phyloP scores from a whole-genome alignment of 805 yeast species.

The Vanderwaltozyma verrucispora region DNA sequence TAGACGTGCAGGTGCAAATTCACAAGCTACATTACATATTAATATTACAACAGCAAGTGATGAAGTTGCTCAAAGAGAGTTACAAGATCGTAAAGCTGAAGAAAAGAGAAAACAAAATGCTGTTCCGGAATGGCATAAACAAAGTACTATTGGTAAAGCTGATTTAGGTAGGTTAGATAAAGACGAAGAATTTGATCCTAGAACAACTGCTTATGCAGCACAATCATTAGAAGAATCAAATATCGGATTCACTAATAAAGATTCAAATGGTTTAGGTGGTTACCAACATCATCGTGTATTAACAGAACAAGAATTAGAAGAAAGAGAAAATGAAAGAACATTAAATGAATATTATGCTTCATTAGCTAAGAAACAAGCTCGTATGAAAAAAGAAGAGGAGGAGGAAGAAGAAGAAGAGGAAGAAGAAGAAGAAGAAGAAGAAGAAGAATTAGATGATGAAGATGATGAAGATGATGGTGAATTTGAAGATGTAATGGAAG shows the following conservation, averaged over 20 bases:
- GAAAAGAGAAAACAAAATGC: conserved; percentile 83
- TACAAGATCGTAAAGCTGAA: conserved; percentile 53
- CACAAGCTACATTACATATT: conserved; percentile 83
- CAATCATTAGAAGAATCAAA: conserved; percentile 13
- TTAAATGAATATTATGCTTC: conserved; percentile 67
- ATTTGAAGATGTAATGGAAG: conserved; percentile 4
- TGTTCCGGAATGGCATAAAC: conserved; percentile 92
- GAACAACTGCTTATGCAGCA: conserved; percentile 15
- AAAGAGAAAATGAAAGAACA: conserved; percentile 63
- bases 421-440: conserved; percentile 33
- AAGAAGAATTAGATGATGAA: conserved; percentile 16
- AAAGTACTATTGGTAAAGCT: conserved; percentile 74
- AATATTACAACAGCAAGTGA: conserved; percentile 80
- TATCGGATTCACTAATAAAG: conserved; percentile 3
- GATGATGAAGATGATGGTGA: conserved; percentile 14
- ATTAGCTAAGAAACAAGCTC: conserved; percentile 57
- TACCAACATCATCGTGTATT: conserved; percentile 15
- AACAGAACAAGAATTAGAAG: conserved; percentile 36
- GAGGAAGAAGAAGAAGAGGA: conserved; percentile 40
- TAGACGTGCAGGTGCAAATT: conserved; percentile 46
- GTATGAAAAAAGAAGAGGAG: conserved; percentile 44
- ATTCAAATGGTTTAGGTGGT: conserved; percentile 2
- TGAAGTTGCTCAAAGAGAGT: conserved; percentile 59
- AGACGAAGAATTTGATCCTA: conserved; percentile 34
- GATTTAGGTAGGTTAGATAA: conserved; percentile 45